A percentile compares a stretch with the other conserved stretches of the same genome.
Evolutionary conservation across 2,329 filamentous ascomycete genomes (phyloP).

Genomic region (Pyrenophora tritici-repentis): DNA sequence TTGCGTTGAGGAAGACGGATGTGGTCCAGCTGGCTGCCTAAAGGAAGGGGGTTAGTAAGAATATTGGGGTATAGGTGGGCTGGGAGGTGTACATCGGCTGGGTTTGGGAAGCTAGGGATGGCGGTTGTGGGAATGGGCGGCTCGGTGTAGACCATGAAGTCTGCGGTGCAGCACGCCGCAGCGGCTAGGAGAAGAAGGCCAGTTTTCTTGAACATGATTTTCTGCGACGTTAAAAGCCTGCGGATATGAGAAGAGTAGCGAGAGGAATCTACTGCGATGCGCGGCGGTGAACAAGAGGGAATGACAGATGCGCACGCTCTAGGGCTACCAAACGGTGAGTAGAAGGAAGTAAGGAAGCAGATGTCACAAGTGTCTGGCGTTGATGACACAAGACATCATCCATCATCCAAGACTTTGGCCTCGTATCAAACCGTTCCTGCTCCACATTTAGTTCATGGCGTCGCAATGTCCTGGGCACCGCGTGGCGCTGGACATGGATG

Average conservation of each 20-base stretch:
- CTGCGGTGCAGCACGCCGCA: conserved; percentile 24
- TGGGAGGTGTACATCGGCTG: conserved; percentile 21
- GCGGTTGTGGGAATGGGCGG: conserved; percentile 36
- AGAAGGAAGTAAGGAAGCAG: not conserved
- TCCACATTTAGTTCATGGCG: conserved; percentile 17
- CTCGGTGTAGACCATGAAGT: conserved; percentile 41
- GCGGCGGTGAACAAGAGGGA: not conserved
- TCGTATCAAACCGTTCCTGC: conserved; percentile 17
- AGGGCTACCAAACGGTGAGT: not conserved
- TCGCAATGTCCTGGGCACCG: conserved; percentile 5
- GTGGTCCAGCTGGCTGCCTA: conserved; percentile 37
- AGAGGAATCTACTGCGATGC: not conserved
- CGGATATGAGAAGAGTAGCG: not conserved
- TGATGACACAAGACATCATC: not conserved
- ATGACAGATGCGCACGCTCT: not conserved
- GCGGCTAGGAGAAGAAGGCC: conserved; percentile 22
- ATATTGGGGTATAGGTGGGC: not conserved
- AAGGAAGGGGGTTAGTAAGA: conserved; percentile 4
- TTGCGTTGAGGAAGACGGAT: conserved; percentile 34
- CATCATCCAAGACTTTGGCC: conserved; percentile 10
- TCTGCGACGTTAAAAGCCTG: not conserved
- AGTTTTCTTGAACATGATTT: conserved; percentile 19
- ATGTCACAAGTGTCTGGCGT: not conserved
- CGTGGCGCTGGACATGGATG: not conserved
- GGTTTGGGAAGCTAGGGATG: conserved; percentile 32